Percentiles rank a stretch among this genome's conserved stretches.
Conservation (phyloP, 306 rosid genomes). For the Medicago truncatula region MtrunA17r5.0-ANR NC_053046.1:39363001-39363500, state of each 20-base stretch:
- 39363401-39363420: no score
- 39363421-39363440: no score
- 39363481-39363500: no score
- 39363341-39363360: no score
- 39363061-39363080: conserved; percentile 65
- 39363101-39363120: conserved; percentile 58
- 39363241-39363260: conserved; percentile 58
- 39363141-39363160: conserved; percentile 68
- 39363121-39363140: conserved; percentile 61
- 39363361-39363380: no score
- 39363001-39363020: conserved; percentile 25
- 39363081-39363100: conserved; percentile 59
- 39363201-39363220: conserved; percentile 72
- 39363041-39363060: conserved; percentile 43
- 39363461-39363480: no score
- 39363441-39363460: no score
- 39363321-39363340: no score
- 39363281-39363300: conserved; percentile 11
- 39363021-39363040: conserved; percentile 21
- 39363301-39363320: not conserved
- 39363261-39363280: conserved; percentile 6
- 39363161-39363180: conserved; percentile 53
- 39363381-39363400: no score
- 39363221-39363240: conserved; percentile 46
- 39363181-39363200: conserved; percentile 60